A percentile compares a stretch with the other conserved stretches of the same genome.
Evolutionary conservation across 495 filamentous ascomycete species (phyloP).

Genomic region (Pyrenula aspistea): DNA sequence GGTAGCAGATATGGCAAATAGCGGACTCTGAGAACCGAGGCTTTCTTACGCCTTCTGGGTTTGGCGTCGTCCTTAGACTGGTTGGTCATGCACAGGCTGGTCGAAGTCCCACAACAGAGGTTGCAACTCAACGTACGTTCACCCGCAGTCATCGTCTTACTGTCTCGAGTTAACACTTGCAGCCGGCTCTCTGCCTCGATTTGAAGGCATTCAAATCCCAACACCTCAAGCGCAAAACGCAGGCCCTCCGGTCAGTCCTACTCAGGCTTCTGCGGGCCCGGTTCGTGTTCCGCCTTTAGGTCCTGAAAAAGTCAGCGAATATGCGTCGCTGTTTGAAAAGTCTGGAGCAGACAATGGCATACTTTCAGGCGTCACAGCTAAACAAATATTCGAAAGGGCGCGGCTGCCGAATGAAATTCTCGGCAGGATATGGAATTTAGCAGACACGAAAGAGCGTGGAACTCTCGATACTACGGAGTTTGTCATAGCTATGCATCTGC

Average conservation of each 20-base stretch:
- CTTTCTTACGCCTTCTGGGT: conserved; percentile 80
- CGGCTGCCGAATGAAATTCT: conserved; percentile 81
- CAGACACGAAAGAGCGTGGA: conserved; percentile 85
- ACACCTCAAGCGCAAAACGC: conserved; percentile 23
- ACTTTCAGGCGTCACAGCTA: conserved; percentile 74
- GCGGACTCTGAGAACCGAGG: conserved; percentile 94
- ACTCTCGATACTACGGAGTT: conserved; percentile 85
- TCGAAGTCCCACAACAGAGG: conserved; percentile 63
- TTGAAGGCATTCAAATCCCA: conserved; percentile 54
- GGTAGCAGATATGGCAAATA: conserved; percentile 86
- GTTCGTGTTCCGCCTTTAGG: conserved; percentile 85
- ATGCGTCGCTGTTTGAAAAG: conserved; percentile 74
- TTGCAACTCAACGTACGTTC: conserved; percentile 50
- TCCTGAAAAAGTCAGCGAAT: conserved; percentile 80
- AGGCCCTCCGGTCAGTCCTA: conserved; percentile 31
- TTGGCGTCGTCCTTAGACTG: conserved; percentile 79
- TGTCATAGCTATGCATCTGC: conserved; percentile 94
- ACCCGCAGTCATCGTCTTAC: background rate
- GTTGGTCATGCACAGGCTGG: conserved; percentile 92
- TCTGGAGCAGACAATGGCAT: conserved; percentile 67
- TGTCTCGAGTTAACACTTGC: conserved; percentile 13
- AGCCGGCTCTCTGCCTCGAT: conserved; percentile 83
- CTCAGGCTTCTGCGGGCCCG: conserved; percentile 56
- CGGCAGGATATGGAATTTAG: conserved; percentile 87
- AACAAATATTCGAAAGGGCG: conserved; percentile 88